phyloP scores from a whole-genome alignment of 2,329 filamentous ascomycete species.

The Sporothrix sp. region DNA sequence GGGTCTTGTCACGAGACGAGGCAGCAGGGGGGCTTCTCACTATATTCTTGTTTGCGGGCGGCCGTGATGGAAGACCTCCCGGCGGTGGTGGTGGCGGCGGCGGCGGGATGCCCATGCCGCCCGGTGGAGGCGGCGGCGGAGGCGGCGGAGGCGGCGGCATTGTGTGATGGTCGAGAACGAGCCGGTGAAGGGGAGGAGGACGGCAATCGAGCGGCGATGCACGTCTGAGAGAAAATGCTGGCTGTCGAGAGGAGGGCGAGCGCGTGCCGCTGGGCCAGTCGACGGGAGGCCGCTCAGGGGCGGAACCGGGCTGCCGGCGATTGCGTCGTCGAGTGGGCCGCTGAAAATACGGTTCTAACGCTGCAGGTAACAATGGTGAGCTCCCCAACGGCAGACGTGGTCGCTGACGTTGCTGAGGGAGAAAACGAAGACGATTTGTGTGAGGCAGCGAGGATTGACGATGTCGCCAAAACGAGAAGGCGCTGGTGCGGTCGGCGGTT shows the following conservation, averaged over 20 bases:
- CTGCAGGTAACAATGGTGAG: not conserved
- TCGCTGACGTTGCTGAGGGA: not conserved
- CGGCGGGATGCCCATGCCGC: slow-evolving; percentile 27
- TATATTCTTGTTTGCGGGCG: slow-evolving; percentile 37
- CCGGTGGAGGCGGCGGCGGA: slow-evolving; percentile 16
- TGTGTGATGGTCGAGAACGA: not conserved
- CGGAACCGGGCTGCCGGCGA: not conserved
- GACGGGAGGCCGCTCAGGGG: not conserved
- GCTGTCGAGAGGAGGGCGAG: not conserved
- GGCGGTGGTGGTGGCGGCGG: slow-evolving; percentile 57
- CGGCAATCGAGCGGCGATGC: too few species aligned
- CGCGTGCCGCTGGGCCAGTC: not conserved
- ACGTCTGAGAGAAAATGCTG: too few species aligned
- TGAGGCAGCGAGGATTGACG: not conserved
- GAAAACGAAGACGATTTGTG: not conserved
- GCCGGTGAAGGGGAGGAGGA: not conserved
- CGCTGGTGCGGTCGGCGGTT: not conserved
- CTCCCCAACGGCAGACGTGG: not conserved
- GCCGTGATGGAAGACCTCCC: slow-evolving; percentile 47
- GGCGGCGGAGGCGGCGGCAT: slow-evolving; percentile 19
- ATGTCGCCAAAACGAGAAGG: not conserved
- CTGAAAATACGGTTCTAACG: not conserved
- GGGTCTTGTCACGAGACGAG: not conserved
- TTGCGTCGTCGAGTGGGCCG: not conserved
- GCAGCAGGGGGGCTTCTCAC: not conserved